These are phyloP conservation scores for Syncephalastrum monosporum DNA, from an alignment of 371 early-diverging fungal species.

Conservation along the genomic window DNA sequence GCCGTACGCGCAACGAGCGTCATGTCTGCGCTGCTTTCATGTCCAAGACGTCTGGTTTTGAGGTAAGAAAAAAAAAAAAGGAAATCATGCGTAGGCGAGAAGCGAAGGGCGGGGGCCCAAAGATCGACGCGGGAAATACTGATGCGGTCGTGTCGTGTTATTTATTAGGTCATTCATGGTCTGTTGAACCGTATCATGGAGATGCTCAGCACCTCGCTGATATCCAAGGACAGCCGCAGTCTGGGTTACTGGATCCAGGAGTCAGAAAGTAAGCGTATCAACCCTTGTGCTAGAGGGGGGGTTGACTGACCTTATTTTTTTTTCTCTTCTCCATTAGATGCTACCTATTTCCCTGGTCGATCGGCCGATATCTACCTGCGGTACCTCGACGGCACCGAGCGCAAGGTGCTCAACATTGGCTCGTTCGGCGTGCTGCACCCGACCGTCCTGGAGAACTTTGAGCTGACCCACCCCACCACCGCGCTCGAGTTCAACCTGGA, in stretches of 20 bases:
- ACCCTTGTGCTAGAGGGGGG: not conserved
- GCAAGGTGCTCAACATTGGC: slow-evolving; percentile 67
- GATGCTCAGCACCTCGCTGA: slow-evolving; percentile 66
- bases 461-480: slow-evolving; percentile 83
- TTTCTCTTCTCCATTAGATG: slow-evolving; percentile 36
- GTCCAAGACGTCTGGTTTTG: slow-evolving; percentile 90
- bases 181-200: slow-evolving; percentile 88
- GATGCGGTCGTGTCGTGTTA: not conserved
- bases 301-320: not conserved
- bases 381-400: slow-evolving; percentile 47
- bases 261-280: slow-evolving; percentile 56
- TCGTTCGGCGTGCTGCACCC: slow-evolving; percentile 95
- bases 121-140: not conserved
- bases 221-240: slow-evolving; percentile 33
- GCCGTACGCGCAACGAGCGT: slow-evolving; percentile 91
- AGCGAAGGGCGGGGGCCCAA: too few relatives aligned
- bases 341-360: slow-evolving; percentile 93
- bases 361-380: slow-evolving; percentile 81
- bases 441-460: slow-evolving; percentile 83
- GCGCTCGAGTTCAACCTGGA: slow-evolving; percentile 95
- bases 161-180: slow-evolving; percentile 78
- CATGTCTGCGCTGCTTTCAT: slow-evolving; percentile 88
- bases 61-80: slow-evolving; percentile 45
- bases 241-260: slow-evolving; percentile 85
- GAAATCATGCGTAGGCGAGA: too few relatives aligned